Conservation (phyloP, 1,139 yeast genomes). For the Candida smagusa region DNA sequence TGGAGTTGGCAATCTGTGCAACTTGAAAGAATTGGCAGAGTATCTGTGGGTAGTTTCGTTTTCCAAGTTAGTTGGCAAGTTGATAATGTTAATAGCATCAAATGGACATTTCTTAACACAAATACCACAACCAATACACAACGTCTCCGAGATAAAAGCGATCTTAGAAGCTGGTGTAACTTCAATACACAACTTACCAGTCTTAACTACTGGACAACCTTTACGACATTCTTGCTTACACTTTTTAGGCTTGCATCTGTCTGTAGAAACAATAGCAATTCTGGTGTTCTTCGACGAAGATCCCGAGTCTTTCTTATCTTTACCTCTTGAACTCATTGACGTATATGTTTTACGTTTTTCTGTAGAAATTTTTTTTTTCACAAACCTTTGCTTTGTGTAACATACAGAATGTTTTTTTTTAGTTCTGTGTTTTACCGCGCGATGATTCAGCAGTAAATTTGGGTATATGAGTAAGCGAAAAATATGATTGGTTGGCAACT, state of each 20-base stretch:
- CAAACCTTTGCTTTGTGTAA: slow-evolving; percentile 7
- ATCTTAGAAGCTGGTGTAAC: slow-evolving; percentile 87
- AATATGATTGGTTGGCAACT: slow-evolving; percentile 7
- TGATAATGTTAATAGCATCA: slow-evolving; percentile 92
- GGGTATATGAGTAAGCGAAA: slow-evolving; percentile 11
- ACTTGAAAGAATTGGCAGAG: slow-evolving; percentile 95
- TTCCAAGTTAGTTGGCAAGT: slow-evolving; percentile 92
- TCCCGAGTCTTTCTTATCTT: slow-evolving; percentile 5
- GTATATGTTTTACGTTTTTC: not conserved
- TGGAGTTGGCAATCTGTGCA: slow-evolving; percentile 96
- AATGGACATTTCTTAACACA: slow-evolving; percentile 98
- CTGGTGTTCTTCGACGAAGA: slow-evolving; percentile 49
- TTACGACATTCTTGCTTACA: slow-evolving; percentile 98
- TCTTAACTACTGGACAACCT: slow-evolving; percentile 95
- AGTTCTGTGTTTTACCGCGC: slow-evolving; percentile 5
- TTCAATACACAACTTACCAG: slow-evolving; percentile 97
- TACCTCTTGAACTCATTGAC: slow-evolving; percentile 5
- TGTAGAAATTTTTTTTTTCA: slow-evolving; percentile 10
- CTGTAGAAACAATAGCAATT: slow-evolving; percentile 91
- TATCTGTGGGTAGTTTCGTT: slow-evolving; percentile 93
- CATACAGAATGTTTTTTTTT: slow-evolving; percentile 7
- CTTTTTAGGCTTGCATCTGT: slow-evolving; percentile 96
- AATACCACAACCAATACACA: slow-evolving; percentile 99
- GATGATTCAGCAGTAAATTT: slow-evolving; percentile 9
- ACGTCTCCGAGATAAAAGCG: slow-evolving; percentile 90